Evolutionary conservation across 2,329 filamentous ascomycete genomes (phyloP).

Genomic region (Orbilia ellipsospora): DNA sequence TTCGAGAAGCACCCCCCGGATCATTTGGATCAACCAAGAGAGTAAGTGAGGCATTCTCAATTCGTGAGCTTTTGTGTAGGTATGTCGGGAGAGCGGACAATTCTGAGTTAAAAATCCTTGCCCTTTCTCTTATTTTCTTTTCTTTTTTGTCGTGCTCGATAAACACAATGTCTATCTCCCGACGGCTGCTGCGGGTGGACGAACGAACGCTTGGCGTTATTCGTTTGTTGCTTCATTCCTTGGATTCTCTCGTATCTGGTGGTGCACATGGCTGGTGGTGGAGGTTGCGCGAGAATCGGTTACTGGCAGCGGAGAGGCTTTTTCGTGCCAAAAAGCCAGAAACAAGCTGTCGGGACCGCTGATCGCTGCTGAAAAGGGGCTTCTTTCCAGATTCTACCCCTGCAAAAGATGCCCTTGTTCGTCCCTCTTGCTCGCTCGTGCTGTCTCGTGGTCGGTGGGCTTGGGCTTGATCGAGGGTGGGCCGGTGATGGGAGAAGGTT

Average conservation of each 20-base stretch:
- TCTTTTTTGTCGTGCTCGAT: slow-evolving; percentile 1
- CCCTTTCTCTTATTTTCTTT: neutral
- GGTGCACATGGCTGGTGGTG: neutral
- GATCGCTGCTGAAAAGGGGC: slow-evolving; percentile 56
- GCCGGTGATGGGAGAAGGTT: neutral
- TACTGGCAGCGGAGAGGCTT: slow-evolving; percentile 55
- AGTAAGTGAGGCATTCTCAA: too few species aligned
- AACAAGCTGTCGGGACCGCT: slow-evolving; percentile 55
- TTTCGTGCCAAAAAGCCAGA: slow-evolving; percentile 49
- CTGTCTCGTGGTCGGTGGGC: too few species aligned
- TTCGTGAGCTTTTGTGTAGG: too few species aligned
- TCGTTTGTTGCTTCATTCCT: slow-evolving; percentile 5
- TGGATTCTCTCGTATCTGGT: too few species aligned
- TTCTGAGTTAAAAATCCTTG: too few species aligned
- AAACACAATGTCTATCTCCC: slow-evolving; percentile 32
- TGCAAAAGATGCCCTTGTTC: too few species aligned
- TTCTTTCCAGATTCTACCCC: slow-evolving; percentile 36
- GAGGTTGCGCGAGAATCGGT: slow-evolving; percentile 50
- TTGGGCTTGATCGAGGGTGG: too few species aligned
- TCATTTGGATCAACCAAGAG: too few species aligned
- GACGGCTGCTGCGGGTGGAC: slow-evolving; percentile 22
- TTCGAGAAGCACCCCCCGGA: too few species aligned
- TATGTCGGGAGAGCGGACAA: too few species aligned
- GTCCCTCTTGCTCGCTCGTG: neutral
- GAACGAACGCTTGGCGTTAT: neutral